Conservation (phyloP, 2,329 filamentous ascomycete genomes). For the Xylogone sp. region DNA sequence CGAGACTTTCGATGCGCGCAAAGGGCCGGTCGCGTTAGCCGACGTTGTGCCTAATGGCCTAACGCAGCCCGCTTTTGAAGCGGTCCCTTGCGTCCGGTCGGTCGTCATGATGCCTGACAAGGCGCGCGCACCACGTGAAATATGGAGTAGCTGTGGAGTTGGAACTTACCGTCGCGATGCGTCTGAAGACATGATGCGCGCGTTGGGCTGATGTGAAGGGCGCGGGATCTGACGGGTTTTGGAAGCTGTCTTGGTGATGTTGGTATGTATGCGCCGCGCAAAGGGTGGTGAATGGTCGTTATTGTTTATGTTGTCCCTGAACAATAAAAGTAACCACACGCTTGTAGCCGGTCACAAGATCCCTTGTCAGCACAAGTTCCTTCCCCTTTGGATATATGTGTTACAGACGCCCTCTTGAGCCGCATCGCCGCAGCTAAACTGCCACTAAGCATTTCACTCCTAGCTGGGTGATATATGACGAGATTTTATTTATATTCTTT, state of each 20-base stretch:
- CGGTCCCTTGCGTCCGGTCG: neutral
- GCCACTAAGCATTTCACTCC: neutral
- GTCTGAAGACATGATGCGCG: slow-evolving; percentile 20
- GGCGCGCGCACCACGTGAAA: slow-evolving; percentile 1
- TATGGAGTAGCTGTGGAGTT: neutral
- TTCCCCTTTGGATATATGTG: neutral
- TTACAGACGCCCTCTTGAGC: neutral
- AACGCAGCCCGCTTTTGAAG: neutral
- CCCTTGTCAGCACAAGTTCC: neutral
- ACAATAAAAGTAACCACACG: neutral
- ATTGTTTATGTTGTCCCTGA: neutral
- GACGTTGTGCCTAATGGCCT: neutral
- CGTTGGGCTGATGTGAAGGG: slow-evolving; percentile 4
- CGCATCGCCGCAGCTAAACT: neutral
- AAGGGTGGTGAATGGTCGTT: neutral
- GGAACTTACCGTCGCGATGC: slow-evolving; percentile 23
- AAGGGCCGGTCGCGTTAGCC: neutral
- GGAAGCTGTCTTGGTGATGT: neutral
- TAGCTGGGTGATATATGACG: neutral
- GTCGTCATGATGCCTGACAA: neutral
- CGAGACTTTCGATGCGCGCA: neutral
- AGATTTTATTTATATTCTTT: neutral
- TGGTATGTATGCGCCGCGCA: neutral
- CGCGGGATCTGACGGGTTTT: neutral
- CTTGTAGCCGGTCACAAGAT: neutral